phyloP scores from a whole-genome alignment of 192 early-diverging fungal genomes.

The Linderina pennispora region DNA sequence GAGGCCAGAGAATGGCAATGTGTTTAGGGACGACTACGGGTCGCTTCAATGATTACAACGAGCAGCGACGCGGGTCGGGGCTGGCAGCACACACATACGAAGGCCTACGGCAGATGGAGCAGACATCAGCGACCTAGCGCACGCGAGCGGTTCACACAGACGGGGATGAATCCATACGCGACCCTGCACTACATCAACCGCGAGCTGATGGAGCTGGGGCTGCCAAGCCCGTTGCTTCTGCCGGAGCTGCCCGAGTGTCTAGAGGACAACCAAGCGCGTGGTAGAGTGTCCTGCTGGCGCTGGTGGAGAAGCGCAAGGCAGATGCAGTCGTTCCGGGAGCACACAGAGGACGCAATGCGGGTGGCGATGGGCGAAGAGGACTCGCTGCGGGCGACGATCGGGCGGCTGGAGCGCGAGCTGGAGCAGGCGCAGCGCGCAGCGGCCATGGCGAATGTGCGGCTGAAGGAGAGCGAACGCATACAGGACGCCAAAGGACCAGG shows the following conservation, averaged over 20 bases:
- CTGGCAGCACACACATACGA: slow-evolving; percentile 10
- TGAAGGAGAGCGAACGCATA: slow-evolving; percentile 28
- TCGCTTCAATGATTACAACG: no score
- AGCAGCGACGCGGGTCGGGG: no score
- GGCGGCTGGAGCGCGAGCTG: slow-evolving; percentile 32
- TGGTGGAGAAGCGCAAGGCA: slow-evolving; percentile 22
- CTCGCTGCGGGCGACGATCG: slow-evolving; percentile 14
- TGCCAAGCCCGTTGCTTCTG: slow-evolving; percentile 40
- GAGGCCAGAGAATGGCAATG: no score
- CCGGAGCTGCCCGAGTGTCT: slow-evolving; percentile 9
- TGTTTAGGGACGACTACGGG: slow-evolving; percentile 23
- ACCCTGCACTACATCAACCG: slow-evolving; percentile 39
- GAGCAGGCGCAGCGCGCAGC: slow-evolving; percentile 34
- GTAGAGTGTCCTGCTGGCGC: slow-evolving; percentile 31
- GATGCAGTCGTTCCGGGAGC: slow-evolving; percentile 35
- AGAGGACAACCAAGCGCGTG: slow-evolving; percentile 12
- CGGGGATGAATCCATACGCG: slow-evolving; percentile 21
- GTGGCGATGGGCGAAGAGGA: slow-evolving; percentile 45
- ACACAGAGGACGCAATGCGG: slow-evolving; percentile 35
- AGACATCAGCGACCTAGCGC: slow-evolving; percentile 35
- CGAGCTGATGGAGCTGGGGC: slow-evolving; percentile 40
- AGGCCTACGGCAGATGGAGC: slow-evolving; percentile 37
- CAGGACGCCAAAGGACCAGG: no score
- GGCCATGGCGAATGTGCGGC: slow-evolving; percentile 14
- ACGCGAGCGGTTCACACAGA: slow-evolving; percentile 3